phyloP scores from a whole-genome alignment of 306 rosid genomes.

The Rosa persica region DNA sequence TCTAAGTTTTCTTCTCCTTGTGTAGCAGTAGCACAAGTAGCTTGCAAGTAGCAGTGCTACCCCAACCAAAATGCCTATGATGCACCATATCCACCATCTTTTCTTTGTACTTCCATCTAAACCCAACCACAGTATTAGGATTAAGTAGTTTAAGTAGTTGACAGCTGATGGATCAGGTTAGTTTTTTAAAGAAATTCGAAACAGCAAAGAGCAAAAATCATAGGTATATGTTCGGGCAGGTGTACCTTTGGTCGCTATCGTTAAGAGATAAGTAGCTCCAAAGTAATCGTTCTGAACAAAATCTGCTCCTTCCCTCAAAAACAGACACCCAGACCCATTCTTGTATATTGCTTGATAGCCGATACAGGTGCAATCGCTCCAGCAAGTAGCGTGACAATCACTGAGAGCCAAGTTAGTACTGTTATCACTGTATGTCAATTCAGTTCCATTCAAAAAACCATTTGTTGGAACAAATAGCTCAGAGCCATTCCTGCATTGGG shows the following conservation, averaged over 20 bases:
- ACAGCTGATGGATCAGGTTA: background rate
- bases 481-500: constrained; percentile 28
- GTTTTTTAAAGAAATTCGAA: background rate
- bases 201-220: background rate
- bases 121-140: background rate
- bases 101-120: constrained; percentile 12
- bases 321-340: constrained; percentile 30
- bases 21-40: constrained; percentile 18
- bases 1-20: constrained; percentile 8
- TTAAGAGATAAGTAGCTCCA: background rate
- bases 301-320: constrained; percentile 2
- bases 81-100: constrained; percentile 27
- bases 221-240: background rate
- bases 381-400: constrained; percentile 30
- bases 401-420: constrained; percentile 19
- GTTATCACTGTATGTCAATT: background rate
- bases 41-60: constrained; percentile 13
- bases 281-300: constrained; percentile 7
- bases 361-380: constrained; percentile 36
- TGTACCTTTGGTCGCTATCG: constrained; percentile 12
- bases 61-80: constrained; percentile 2
- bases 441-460: constrained; percentile 5
- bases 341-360: background rate
- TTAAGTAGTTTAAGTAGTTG: background rate
- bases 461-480: constrained; percentile 21